phyloP scores from a whole-genome alignment of 108 stramenopile genomes.

The Cyclotella sp. region DNA sequence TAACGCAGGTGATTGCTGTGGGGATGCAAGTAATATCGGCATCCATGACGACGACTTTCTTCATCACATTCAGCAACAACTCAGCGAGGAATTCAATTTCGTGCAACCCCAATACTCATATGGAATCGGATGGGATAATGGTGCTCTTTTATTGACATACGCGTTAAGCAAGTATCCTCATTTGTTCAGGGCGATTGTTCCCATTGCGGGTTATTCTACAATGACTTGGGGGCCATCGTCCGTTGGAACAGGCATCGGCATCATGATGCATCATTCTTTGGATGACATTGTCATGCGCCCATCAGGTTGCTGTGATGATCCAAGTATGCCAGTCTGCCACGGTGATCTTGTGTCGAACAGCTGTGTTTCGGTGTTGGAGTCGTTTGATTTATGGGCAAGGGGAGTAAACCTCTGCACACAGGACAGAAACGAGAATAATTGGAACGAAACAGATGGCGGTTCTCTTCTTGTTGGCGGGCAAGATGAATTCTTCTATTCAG shows the following conservation, averaged over 20 bases:
- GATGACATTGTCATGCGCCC: slow-evolving; percentile 24
- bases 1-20: slow-evolving; percentile 60
- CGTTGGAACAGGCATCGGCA: slow-evolving; percentile 15
- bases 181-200: slow-evolving; percentile 58
- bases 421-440: background rate
- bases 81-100: slow-evolving; percentile 28
- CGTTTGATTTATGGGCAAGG: slow-evolving; percentile 37
- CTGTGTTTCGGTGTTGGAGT: slow-evolving; percentile 27
- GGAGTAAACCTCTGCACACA: slow-evolving; percentile 14
- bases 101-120: slow-evolving; percentile 41
- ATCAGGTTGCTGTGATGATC: slow-evolving; percentile 34
- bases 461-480: background rate
- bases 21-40: slow-evolving; percentile 43
- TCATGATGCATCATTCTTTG: slow-evolving; percentile 39
- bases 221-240: background rate
- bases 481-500: slow-evolving; percentile 8
- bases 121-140: slow-evolving; percentile 60
- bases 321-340: slow-evolving; percentile 21
- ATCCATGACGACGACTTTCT: slow-evolving; percentile 59
- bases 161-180: slow-evolving; percentile 23
- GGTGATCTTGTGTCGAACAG: slow-evolving; percentile 14
- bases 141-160: slow-evolving; percentile 52
- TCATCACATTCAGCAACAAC: slow-evolving; percentile 25
- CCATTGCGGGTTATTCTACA: slow-evolving; percentile 50
- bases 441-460: background rate